Base-by-base conservation (phyloP, 257 asterid species). In the Solanum chilense region DNA sequence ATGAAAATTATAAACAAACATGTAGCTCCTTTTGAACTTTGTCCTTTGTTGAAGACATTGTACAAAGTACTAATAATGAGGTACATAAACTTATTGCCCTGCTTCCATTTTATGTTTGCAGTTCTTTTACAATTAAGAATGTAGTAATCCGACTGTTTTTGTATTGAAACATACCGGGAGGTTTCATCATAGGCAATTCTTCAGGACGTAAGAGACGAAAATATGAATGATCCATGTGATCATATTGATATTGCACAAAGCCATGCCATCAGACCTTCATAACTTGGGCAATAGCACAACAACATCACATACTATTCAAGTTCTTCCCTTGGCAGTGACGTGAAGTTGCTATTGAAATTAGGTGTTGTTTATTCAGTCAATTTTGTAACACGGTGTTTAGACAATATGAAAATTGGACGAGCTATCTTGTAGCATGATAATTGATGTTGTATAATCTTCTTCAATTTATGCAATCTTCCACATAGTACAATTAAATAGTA, bases 221-320 rank as follows among this genome's bases (percentile, higher is more conserved):
- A 90, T 89, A 89, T 95, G 87, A 96, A 96, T 12, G 97, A 96
- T 89, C 99, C 99, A 1, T 95, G 98, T 8, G 98, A 96, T 23
- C 93, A 96, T 3, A 96, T 96, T 44, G 94, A 93, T 92, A 92
- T 96, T 71, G 98, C 99, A 14, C 98, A 96, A 81, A 94, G 93
- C 9, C 98, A 93, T 90, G 98, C 95, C 44, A 91, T 95, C 85
- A 92, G 94, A 92, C 99, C 99, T 88, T 96, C 98, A 75, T 97
- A 94, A 74, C 98, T 96, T 82, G 94, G 94, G 39, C 86, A 80
- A 29, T 80, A 90, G 82, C 35, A 33, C 91, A 81, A 68, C 84
- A 87, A 9, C 82, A 52, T 35, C 81, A 27, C 9, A 8, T 77
- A 44, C 66, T 45, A 80, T 80, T 47, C 2, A 1, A 16, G 23